Evolutionary conservation across 1,284 basidiomycete genomes (phyloP), one percentile per base, ranked within the genome.

Genomic region (Mycena sp.): DNA sequence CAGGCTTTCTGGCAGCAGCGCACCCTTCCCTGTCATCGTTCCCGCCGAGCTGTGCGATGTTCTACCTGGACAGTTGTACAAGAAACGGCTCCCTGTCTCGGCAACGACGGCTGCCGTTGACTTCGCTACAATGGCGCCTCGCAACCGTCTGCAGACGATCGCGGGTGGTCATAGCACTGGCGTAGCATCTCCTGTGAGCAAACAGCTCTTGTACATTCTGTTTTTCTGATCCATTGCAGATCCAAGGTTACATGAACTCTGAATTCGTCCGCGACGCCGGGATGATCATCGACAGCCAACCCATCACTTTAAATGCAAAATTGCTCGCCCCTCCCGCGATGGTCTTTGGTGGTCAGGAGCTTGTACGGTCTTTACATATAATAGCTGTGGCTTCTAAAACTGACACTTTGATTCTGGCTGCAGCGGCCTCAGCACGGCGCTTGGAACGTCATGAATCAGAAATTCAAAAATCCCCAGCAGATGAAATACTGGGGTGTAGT

Each of bases 11-110:
- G 70, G 70, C 2, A 64, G 59, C 12, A 72, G 70, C 4, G 72
- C 67, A 7, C 58, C 75, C 0, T 71, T 69, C 2, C 72, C 70
- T 7, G 72, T 76, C 1, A 72, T 85, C 19, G 72, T 85, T 19
- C 86, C 87, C 0, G 77, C 81, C 0, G 86, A 88, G 65, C 63
- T 85, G 1, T 85, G 84, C 69, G 61, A 65, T 0, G 72, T 88
- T 3, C 65, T 77, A 21, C 74, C 75, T 0, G 83, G 83, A 0
- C 86, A 87, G 64, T 58, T 86, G 1, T 85, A 79, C 73, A 81
- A 77, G 70, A 80, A 81, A 60, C 79, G 78, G 50, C 67, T 87
- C 0, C 77, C 80, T 0, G 74, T 80, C 0, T 71, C 77, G 0
- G 68, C 78, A 16, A 78, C 78, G 19, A 64, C 70, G 0, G 73